Evolutionary conservation across 2,329 filamentous ascomycete species (phyloP), one percentile per base, ranked within the genome.

Genomic region (Karstenula rhodostoma): DNA sequence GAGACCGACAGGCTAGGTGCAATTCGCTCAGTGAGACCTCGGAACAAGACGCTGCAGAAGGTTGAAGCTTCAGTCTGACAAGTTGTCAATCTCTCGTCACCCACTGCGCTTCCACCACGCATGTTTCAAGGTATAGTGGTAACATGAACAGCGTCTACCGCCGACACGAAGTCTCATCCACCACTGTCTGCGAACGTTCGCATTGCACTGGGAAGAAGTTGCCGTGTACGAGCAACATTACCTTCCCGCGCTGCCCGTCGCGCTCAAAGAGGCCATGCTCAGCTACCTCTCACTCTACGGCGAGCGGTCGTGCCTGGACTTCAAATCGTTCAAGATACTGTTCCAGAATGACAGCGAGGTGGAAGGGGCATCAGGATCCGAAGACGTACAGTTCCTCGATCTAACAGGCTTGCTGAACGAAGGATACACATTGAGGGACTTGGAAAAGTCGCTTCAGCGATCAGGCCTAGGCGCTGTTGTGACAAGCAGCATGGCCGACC

Each of bases 161-260:
- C 62, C 61, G 1, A 48, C 63, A 8, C 64, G 69, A 37, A 85
- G 81, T 55, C 74, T 90, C 8, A 64, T 83, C 48, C 82, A 88
- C 72, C 69, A 78, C 5, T 72, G 82, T 17, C 69, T 89, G 40
- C 86, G 84, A 65, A 78, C 80, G 0, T 82, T 89, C 67, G 85
- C 86, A 2, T 67, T 73, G 25, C 81, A 86, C 25, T 90, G 87
- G 87, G 72, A 80, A 10, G 82, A 83, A 73, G 82, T 89, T 61
- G 72, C 84, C 27, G 80, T 84, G 54, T 87, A 87, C 63, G 86
- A 89, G 66, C 82, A 84, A 57, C 76, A 83, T 19, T 85, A 84
- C 52, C 73, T 89, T 2, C 77, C 80, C 1, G 77, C 82, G 3
- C 67, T 89, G 13, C 85, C 87, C 0, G 73, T 79, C 17, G 78